A percentile compares a stretch with the other conserved stretches of the same genome.
Conservation (phyloP, 768 basidiomycete genomes). For the Cystofilobasidium macerans region DNA sequence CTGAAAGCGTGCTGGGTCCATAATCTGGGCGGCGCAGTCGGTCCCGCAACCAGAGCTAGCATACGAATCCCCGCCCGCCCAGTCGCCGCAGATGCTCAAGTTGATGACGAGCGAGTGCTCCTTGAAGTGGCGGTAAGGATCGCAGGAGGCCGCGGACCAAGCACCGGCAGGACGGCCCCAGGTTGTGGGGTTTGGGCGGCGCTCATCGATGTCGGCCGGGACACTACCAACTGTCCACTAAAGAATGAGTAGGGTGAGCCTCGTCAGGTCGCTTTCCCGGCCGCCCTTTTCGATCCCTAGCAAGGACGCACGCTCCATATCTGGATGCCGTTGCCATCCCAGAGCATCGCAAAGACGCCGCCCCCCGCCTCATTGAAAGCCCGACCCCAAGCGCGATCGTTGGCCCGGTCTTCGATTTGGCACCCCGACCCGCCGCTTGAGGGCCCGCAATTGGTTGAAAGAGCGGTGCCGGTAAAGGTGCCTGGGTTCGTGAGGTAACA, state of each 20-base stretch:
- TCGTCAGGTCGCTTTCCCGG: too few species aligned
- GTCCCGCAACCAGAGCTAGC: background rate
- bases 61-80: constrained; percentile 7
- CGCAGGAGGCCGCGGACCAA: constrained; percentile 33
- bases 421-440: background rate
- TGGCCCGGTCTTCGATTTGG: background rate
- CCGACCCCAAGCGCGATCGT: background rate
- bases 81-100: constrained; percentile 12
- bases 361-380: constrained; percentile 11
- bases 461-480: constrained; percentile 8
- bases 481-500: constrained; percentile 12
- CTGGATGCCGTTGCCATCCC: constrained; percentile 16
- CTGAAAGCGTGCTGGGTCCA: constrained; percentile 6
- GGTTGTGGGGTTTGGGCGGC: background rate
- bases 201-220: background rate
- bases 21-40: background rate
- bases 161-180: constrained; percentile 34
- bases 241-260: too few species aligned
- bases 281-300: background rate
- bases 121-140: constrained; percentile 34
- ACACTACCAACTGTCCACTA: background rate
- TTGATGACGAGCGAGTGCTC: constrained; percentile 35
- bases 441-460: constrained; percentile 1
- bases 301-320: constrained; percentile 5
- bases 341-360: constrained; percentile 10